Conservation (phyloP, 1,139 yeast genomes). For the Zygoascus sp. region DNA sequence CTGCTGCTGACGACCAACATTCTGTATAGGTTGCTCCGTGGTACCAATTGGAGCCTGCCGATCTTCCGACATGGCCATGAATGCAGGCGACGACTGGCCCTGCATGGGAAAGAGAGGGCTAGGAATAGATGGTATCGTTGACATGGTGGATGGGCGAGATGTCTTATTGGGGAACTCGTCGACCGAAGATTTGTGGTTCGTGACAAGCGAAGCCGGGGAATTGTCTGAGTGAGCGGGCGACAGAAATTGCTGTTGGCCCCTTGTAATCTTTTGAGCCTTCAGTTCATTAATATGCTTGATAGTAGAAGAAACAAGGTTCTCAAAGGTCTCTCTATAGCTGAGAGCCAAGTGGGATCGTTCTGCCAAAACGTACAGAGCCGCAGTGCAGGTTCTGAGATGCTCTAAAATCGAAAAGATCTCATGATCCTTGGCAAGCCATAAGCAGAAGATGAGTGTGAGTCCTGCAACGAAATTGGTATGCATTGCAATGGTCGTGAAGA, state of each 20-base stretch:
- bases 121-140: not conserved
- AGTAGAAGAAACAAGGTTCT: constrained; percentile 55
- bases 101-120: not conserved
- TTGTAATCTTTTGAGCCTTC: constrained; percentile 11
- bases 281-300: constrained; percentile 34
- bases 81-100: not conserved
- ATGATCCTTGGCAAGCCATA: constrained; percentile 53
- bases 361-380: constrained; percentile 56
- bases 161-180: not conserved
- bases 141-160: not conserved
- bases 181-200: not conserved
- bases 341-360: constrained; percentile 55
- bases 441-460: constrained; percentile 54
- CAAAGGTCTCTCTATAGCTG: constrained; percentile 57
- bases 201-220: not conserved
- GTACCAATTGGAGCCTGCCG: not conserved
- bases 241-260: constrained; percentile 4
- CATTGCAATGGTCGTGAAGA: constrained; percentile 57
- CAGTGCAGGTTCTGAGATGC: constrained; percentile 55
- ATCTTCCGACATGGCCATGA: not conserved
- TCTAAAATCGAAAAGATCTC: constrained; percentile 37
- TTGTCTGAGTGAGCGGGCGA: constrained; percentile 8
- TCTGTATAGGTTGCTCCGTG: constrained; percentile 1
- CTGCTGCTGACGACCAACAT: constrained; percentile 3
- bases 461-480: constrained; percentile 63